Evolutionary conservation across 768 basidiomycete genomes (phyloP), one percentile per base, ranked within the genome.

Genomic region (Rubroboletus pulcherrimus): DNA sequence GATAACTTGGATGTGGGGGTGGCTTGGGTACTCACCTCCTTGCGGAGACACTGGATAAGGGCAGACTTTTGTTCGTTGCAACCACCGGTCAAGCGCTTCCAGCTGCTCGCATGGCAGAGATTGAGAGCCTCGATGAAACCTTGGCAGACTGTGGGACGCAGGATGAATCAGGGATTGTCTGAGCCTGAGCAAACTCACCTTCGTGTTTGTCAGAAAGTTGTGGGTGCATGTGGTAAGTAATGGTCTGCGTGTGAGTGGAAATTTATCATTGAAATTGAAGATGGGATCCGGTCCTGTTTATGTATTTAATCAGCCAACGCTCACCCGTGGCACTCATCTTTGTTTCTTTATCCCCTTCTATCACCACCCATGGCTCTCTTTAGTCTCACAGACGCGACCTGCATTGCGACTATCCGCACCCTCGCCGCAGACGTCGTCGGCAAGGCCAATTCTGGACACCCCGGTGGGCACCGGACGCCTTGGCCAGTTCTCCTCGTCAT

Each of bases 371-470:
- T 79, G 79, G 67, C 79, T 53, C 63, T 49, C 1, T 80, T 79
- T 66, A 58, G 56, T 41, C 53, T 63, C 56, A 60, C 77, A 49
- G 89, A 91, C 68, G 76, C 81, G 57, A 66, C 78, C 54, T 78
- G 84, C 62, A 77, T 90, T 61, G 81, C 85, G 53, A 87, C 87
- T 53, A 91, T 89, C 72, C 85, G 89, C 56, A 81, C 84, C 40
- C 83, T 91, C 57, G 85, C 88, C 53, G 86, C 82, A 37, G 87
- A 87, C 76, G 79, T 85, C 63, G 89, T 91, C 45, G 85, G 74
- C 61, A 90, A 92, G 75, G 89, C 93, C 66, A 96, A 96, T 83
- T 93, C 91, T 63, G 93, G 93, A 55, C 93, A 95, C 73, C 93
- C 91, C 58, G 92, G 92, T 61, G 19, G 53, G 48, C 11, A 5